Percentiles rank a stretch among this genome's conserved stretches.
These are phyloP conservation scores for Phytopythium litorale DNA, from an alignment of 352 stramenopile genomes.

Conservation along the genomic window DNA sequence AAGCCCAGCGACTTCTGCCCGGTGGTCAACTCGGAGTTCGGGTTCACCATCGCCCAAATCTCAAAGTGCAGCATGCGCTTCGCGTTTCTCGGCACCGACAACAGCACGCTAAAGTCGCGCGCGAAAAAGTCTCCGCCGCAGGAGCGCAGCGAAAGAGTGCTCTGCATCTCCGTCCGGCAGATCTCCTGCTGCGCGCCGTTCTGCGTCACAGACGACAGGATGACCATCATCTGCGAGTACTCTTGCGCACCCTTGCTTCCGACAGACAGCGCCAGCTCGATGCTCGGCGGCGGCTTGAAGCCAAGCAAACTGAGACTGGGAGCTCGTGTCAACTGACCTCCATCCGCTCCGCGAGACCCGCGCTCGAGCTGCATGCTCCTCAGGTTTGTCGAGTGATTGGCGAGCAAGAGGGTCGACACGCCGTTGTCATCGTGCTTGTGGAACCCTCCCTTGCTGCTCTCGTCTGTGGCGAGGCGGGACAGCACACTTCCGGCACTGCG, in stretches of 20 bases:
- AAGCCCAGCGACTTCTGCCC: constrained; percentile 70
- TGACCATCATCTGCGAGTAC: constrained; percentile 67
- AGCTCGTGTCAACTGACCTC: constrained; percentile 30
- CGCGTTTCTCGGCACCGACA: constrained; percentile 62
- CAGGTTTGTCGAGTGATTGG: constrained; percentile 8
- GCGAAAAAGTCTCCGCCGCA: constrained; percentile 75
- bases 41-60: constrained; percentile 62
- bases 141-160: constrained; percentile 55
- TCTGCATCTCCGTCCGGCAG: constrained; percentile 74
- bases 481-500: constrained; percentile 70
- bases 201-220: constrained; percentile 51
- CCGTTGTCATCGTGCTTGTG: constrained; percentile 40
- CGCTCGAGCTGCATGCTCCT: constrained; percentile 11
- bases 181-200: constrained; percentile 54
- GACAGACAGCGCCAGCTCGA: constrained; percentile 77
- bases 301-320: constrained; percentile 62
- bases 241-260: constrained; percentile 67
- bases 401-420: constrained; percentile 27
- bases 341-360: not conserved
- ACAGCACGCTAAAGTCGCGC: constrained; percentile 69
- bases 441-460: not conserved
- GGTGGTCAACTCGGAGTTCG: constrained; percentile 46
- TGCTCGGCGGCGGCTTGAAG: constrained; percentile 54
- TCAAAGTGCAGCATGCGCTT: constrained; percentile 78
- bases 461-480: constrained; percentile 29